Percentiles rank a stretch among this genome's conserved stretches.
phyloP scores from a whole-genome alignment of 345 rosid species.

The Citrus australasica region DNA sequence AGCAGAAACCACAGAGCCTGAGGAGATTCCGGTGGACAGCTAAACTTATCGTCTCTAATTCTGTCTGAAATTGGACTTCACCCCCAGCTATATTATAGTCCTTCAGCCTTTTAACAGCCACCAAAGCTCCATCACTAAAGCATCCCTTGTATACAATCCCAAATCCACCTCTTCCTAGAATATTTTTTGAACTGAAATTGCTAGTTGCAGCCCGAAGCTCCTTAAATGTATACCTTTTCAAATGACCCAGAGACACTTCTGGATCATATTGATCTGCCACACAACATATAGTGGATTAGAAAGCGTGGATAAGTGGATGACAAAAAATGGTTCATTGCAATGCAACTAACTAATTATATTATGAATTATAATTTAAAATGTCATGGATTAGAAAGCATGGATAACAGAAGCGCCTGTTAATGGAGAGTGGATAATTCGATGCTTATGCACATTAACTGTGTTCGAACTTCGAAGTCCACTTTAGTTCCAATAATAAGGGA shows the following conservation, averaged over 20 bases:
- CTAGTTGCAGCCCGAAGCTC: constrained; percentile 90
- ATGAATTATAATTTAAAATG: background rate
- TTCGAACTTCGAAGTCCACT: background rate
- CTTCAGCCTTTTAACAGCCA: constrained; percentile 97
- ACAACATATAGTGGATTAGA: constrained; percentile 6
- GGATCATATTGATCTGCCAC: constrained; percentile 87
- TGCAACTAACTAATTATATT: background rate
- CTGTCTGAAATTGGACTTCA: constrained; percentile 97
- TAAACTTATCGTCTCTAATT: constrained; percentile 91
- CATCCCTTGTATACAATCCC: constrained; percentile 94
- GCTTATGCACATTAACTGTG: background rate
- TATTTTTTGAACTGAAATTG: constrained; percentile 81
- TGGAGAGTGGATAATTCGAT: background rate
- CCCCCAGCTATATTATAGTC: constrained; percentile 88
- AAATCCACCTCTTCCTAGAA: constrained; percentile 89
- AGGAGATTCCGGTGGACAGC: constrained; percentile 98
- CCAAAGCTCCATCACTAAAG: constrained; percentile 65
- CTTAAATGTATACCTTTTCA: constrained; percentile 80
- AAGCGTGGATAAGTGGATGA: background rate
- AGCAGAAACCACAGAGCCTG: constrained; percentile 92
- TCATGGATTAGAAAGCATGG: background rate
- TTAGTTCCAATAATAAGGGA: background rate
- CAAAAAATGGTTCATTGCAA: background rate
- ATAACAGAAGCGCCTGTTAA: background rate
- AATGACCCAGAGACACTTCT: constrained; percentile 83